These are phyloP conservation scores for Radiomyces spectabilis DNA, from an alignment of 192 early-diverging fungal genomes.

Conservation along the genomic window DNA sequence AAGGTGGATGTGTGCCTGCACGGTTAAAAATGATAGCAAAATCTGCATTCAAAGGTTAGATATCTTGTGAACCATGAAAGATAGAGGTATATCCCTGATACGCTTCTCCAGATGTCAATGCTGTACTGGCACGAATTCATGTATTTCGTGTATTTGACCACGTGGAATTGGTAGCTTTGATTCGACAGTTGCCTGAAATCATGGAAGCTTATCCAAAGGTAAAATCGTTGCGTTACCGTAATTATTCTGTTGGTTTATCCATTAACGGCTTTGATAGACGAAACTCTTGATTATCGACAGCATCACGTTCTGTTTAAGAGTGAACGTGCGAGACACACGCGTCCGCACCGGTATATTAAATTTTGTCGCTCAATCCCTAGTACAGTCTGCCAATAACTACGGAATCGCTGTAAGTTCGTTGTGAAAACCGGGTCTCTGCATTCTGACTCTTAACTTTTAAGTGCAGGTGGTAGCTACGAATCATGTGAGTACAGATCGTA, in stretches of 20 bases:
- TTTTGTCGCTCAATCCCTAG: background rate
- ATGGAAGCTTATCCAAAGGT: background rate
- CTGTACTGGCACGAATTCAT: slow-evolving; percentile 1
- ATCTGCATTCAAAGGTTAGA: background rate
- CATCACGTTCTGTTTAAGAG: slow-evolving; percentile 7
- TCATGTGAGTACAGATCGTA: background rate
- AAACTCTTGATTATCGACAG: slow-evolving; percentile 11
- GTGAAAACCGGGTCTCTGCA: background rate
- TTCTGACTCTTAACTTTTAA: background rate
- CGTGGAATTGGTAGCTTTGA: background rate
- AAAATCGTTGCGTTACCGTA: background rate
- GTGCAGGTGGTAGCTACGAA: slow-evolving; percentile 6
- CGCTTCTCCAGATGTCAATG: background rate
- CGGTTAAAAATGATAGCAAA: background rate
- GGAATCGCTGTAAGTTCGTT: slow-evolving; percentile 1
- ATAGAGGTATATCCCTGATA: background rate
- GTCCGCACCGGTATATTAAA: background rate
- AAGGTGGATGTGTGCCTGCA: background rate
- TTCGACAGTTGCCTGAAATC: slow-evolving; percentile 1
- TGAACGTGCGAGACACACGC: background rate
- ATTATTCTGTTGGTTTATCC: background rate
- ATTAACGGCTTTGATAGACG: background rate
- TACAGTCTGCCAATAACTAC: background rate
- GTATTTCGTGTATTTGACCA: slow-evolving; percentile 6
- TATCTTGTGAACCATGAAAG: background rate